phyloP scores from a whole-genome alignment of 371 early-diverging fungal species.

The Rhizopus stolonifer region DNA sequence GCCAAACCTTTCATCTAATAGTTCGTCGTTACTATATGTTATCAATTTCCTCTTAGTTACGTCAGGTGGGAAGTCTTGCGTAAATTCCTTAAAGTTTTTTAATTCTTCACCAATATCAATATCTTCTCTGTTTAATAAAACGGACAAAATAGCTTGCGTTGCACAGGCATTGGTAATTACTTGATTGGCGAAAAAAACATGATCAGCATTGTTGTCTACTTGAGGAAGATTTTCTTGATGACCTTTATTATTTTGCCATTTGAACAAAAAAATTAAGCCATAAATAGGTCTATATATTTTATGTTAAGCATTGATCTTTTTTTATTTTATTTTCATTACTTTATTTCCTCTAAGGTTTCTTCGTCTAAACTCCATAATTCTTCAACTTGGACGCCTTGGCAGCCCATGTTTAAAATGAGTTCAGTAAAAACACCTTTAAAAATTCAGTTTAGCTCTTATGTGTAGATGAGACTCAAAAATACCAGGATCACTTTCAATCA shows the following conservation, averaged over 20 bases:
- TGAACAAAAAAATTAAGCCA: conserved; percentile 92
- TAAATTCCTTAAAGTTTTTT: conserved; percentile 75
- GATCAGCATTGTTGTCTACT: conserved; percentile 27
- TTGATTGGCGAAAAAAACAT: conserved; percentile 80
- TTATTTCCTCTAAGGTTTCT: conserved; percentile 55
- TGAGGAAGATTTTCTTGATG: conserved; percentile 18
- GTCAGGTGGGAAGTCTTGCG: conserved; percentile 77
- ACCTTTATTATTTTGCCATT: conserved; percentile 64
- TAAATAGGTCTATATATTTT: conserved; percentile 59
- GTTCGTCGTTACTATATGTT: background rate
- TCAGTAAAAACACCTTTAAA: conserved; percentile 84
- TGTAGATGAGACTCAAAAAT: no score
- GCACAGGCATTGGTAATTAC: conserved; percentile 88
- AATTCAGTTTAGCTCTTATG: background rate
- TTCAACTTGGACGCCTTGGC: conserved; percentile 78
- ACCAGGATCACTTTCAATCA: conserved; percentile 90
- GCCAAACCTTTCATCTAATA: conserved; percentile 78
- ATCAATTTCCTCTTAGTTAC: conserved; percentile 37
- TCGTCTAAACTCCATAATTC: conserved; percentile 80
- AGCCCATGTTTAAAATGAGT: conserved; percentile 82
- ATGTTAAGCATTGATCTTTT: no score
- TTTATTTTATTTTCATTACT: conserved; percentile 39
- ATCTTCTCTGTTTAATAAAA: conserved; percentile 73
- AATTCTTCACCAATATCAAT: conserved; percentile 77
- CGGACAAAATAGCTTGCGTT: conserved; percentile 90